Evolutionary conservation across 148 eudicot species (phyloP), one percentile per base, ranked within the genome.

Genomic region (Camellia granthamiana): DNA sequence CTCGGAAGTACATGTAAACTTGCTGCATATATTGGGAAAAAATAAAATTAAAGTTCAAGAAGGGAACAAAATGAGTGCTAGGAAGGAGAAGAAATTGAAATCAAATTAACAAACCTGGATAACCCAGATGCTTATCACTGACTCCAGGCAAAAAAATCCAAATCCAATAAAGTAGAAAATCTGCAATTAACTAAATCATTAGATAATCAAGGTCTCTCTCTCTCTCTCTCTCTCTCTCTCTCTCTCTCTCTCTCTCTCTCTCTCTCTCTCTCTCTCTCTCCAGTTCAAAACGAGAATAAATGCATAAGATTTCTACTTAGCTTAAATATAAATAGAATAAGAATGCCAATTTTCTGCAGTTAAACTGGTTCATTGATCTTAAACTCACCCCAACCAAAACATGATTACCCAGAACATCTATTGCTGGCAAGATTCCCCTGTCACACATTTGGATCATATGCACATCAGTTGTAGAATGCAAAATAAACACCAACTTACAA

Each of bases 381-480:
- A 59, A 55, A 85, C 95, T 88, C 85, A 94, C 97, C 98, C 92
- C 98, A 81, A 86, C 84, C 44, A 87, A 60, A 75, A 78, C 81
- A 82, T 88, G 78, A 55, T 55, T 74, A 18, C 78, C 76, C 81
- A 94, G 71, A 81, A 90, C 77, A 47, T 86, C 92, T 66, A 93
- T 78, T 56, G 99, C 98, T 68, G 98, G 89, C 88, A 93, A 85
- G 83, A 93, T 88, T 74, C 99, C 99, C 88, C 99, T 96, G 91
- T 84, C 19, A 74, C 23, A 65, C 56, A 69, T 69, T 19, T 19
- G 44, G 11, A 21, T 8, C 6, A 19, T 15, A 68, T 6, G 14
- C 77, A 7, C 69, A 55, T 86, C 5, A 78, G 65, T 23, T 49
- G 2, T 78, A 75, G 38, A 12, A 15, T 38, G 43, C 56, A 16